Conservation (phyloP, 1,139 yeast species). For the Yamadazyma atlantica region DNA sequence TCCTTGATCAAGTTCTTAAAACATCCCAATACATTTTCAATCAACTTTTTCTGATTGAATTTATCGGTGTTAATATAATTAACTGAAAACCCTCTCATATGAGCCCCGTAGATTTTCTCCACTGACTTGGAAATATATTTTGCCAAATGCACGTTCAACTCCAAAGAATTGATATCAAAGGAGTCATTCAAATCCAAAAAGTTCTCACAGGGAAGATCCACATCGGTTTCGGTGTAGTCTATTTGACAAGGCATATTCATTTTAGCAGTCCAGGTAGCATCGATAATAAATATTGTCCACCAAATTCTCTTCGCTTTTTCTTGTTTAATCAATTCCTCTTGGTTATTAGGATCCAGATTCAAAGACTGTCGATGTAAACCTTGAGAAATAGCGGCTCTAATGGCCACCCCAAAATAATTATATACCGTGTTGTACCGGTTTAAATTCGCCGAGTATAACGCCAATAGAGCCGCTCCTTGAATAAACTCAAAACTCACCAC, state of each 20-base stretch:
- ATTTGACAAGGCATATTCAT: conserved; percentile 39
- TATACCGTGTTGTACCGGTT: conserved; percentile 51
- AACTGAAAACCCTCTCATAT: conserved; percentile 36
- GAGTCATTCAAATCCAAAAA: conserved; percentile 27
- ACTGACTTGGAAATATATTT: conserved; percentile 37
- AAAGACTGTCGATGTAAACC: conserved; percentile 44
- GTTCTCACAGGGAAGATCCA: conserved; percentile 44
- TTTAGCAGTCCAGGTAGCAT: conserved; percentile 51
- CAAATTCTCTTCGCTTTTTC: conserved; percentile 50
- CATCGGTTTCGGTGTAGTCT: conserved; percentile 50
- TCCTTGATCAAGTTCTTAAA: conserved; percentile 28
- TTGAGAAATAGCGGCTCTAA: conserved; percentile 43
- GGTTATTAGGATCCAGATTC: conserved; percentile 7
- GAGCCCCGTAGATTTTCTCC: conserved; percentile 36
- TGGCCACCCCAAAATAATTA: conserved; percentile 50
- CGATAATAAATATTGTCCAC: conserved; percentile 56
- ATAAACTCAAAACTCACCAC: conserved; percentile 38
- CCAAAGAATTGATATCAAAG: conserved; percentile 33
- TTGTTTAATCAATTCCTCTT: conserved; percentile 8
- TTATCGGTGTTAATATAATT: conserved; percentile 43
- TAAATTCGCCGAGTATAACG: conserved; percentile 48
- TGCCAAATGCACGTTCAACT: conserved; percentile 40
- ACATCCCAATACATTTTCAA: conserved; percentile 31
- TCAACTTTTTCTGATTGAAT: conserved; percentile 34
- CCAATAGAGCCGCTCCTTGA: conserved; percentile 47